Percentiles rank a stretch among this genome's conserved stretches.
Evolutionary conservation across 441 rosid genomes (phyloP).

Genomic region (Corymbia citriodora): DNA sequence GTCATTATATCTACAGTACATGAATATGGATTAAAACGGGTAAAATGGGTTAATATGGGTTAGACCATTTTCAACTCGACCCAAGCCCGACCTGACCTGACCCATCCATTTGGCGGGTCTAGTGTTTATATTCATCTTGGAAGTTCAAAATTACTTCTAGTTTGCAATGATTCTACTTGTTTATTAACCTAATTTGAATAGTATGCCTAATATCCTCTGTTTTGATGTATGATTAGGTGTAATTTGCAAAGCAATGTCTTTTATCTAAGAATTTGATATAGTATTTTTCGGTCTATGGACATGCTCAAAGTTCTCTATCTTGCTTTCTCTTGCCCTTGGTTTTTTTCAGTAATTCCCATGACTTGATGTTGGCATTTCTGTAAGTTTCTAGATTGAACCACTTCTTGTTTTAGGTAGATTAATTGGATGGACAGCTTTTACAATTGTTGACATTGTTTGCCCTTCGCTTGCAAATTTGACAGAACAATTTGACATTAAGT

Average conservation of each 20-base stretch:
- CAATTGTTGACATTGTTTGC: background rate
- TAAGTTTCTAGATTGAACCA: background rate
- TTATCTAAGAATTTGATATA: background rate
- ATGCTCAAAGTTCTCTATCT: background rate
- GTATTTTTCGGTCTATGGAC: background rate
- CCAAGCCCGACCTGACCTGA: too few species aligned
- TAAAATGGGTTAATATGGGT: too few species aligned
- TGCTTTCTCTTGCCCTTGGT: background rate
- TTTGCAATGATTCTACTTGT: background rate
- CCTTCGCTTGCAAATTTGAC: rapidly evolving
- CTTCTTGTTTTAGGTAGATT: background rate
- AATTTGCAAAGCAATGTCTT: background rate
- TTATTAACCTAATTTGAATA: background rate
- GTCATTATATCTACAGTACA: too few species aligned
- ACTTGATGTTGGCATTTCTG: background rate
- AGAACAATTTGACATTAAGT: background rate
- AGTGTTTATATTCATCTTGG: background rate
- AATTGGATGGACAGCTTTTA: background rate
- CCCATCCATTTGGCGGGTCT: background rate
- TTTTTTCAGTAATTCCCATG: background rate
- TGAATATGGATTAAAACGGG: too few species aligned
- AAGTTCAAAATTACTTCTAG: background rate
- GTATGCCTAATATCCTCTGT: background rate
- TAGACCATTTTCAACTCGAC: too few species aligned
- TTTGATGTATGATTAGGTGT: background rate